Percentiles rank a stretch among this genome's conserved stretches.
Conservation (phyloP, 1,139 yeast species). For the Hansenula lynferdii region DNA sequence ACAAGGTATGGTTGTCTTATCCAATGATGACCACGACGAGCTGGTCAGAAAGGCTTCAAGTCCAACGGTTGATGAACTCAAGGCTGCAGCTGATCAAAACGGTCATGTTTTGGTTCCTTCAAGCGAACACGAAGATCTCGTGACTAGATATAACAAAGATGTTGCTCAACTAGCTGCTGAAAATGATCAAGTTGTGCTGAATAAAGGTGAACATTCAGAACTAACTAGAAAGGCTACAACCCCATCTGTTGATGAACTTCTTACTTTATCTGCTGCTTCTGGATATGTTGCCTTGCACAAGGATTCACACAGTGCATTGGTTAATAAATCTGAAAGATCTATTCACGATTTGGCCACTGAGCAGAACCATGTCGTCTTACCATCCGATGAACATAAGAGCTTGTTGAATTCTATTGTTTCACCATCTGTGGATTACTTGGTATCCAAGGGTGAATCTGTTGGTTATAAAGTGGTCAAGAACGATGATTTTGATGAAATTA, state of each 20-base stretch:
- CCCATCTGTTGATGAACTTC: conserved; percentile 32
- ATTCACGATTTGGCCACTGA: conserved; percentile 18
- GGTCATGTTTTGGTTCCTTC: conserved; percentile 24
- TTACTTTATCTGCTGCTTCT: conserved; percentile 26
- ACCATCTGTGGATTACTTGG: conserved; percentile 21
- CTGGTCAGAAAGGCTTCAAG: conserved; percentile 25
- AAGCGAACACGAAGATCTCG: conserved; percentile 12
- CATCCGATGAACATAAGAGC: conserved; percentile 9
- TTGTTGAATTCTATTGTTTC: conserved; percentile 8
- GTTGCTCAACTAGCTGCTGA: conserved; percentile 30
- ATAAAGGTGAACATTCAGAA: conserved; percentile 24
- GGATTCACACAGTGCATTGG: conserved; percentile 17
- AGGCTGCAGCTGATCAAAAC: conserved; percentile 28
- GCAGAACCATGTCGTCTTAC: conserved; percentile 14
- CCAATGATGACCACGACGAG: conserved; percentile 23
- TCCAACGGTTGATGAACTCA: conserved; percentile 30
- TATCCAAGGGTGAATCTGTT: conserved; percentile 14
- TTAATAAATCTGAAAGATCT: conserved; percentile 6
- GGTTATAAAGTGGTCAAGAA: conserved; percentile 4
- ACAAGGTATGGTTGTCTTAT: conserved; percentile 27
- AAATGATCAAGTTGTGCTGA: conserved; percentile 28
- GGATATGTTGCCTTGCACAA: conserved; percentile 23
- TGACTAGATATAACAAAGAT: conserved; percentile 19
- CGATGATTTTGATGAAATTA: background rate
- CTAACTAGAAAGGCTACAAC: conserved; percentile 25